Conservation (phyloP, 257 asterid genomes). For the Osmanthus fragrans region DNA sequence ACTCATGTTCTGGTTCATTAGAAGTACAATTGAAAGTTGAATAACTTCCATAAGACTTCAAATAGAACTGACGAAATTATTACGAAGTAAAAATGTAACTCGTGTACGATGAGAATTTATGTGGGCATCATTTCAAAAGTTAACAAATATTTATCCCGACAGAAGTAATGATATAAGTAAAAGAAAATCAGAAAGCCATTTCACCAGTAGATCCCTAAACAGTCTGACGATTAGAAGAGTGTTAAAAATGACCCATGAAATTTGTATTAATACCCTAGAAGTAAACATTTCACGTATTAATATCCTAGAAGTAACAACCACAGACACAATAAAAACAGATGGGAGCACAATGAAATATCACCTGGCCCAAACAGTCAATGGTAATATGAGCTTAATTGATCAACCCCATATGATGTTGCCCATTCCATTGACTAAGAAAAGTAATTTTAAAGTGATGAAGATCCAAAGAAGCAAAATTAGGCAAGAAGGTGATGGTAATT, state of each 20-base stretch:
- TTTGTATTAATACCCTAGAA: background rate
- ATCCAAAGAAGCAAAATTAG: background rate
- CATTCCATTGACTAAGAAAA: background rate
- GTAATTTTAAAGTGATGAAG: background rate
- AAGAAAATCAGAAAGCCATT: background rate
- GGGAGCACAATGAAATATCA: background rate
- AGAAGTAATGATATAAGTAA: background rate
- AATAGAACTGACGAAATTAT: background rate
- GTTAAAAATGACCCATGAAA: background rate
- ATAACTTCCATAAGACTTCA: background rate
- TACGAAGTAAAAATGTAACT: background rate
- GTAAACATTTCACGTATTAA: background rate
- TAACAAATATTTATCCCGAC: background rate
- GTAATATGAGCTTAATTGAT: background rate
- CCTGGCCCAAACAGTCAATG: background rate
- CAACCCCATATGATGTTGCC: background rate
- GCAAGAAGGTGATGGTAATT: background rate
- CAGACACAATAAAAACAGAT: background rate
- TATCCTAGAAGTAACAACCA: background rate
- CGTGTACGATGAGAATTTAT: background rate
- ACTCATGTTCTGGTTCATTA: background rate
- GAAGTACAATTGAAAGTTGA: background rate
- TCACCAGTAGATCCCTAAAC: background rate
- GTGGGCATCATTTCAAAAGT: background rate
- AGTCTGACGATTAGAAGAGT: background rate